Base-by-base conservation (phyloP, 805 yeast species). In the Yamadazyma phyllophila region DNA sequence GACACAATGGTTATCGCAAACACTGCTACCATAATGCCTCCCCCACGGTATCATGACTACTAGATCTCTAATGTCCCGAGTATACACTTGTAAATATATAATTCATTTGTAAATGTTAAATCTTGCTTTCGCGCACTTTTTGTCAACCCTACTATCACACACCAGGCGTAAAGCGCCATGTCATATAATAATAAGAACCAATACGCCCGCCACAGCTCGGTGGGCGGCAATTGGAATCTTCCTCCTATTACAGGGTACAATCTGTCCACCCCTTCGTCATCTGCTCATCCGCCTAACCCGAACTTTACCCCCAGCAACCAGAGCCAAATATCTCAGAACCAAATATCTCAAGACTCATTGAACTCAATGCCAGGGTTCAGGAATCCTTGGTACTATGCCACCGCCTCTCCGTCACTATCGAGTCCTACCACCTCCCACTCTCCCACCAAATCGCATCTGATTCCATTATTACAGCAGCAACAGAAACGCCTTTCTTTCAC, bases 341-440 rank as follows among this genome's bases (percentile, higher is more conserved):
- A 34, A n/a, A 17, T 15, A 26, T 26, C 15, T 12, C 35, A 12
- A 27, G 31, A 29, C 13, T 11, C 24, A 20, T 20, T 29, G 13
- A 29, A 29, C 13, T 29, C 31, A 13, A 13, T 15, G 10, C 47
- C 43, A 7, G 74, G 74, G 20, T 71, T 71, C 49, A 53, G 75
- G 31, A 71, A 71, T 44, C 76, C 76, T n/a, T 71, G 76, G 76
- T 70, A 59, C 52, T 61, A 68, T 20, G 56, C 66, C 7, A 52
- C 52, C 17, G 54, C 47, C 17, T 58, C 51, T 11, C 43, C 51
- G 10, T 33, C 46, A 9, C 32, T 49, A 7, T 12, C 44, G 7
- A 44, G 50, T 27, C 50, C 52, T n/a, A 40, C 47, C 12, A 39
- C 32, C 11, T 67, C 68, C 54, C 65, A 26, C 13, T 44, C 49